phyloP scores from a whole-genome alignment of 495 filamentous ascomycete species.

The Hamigera avellanea region DNA sequence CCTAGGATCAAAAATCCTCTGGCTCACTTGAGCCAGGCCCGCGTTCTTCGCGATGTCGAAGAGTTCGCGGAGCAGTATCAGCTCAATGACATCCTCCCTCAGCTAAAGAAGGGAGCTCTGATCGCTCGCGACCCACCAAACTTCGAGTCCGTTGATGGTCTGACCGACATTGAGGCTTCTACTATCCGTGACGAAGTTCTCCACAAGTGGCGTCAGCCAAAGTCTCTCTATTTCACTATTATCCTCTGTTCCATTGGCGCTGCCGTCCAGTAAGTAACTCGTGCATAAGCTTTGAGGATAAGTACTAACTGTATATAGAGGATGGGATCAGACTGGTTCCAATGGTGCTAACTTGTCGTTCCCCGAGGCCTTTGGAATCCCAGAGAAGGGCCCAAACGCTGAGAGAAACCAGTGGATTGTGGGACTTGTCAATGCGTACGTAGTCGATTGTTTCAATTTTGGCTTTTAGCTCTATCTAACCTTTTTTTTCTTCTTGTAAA shows the following conservation, averaged over 20 bases:
- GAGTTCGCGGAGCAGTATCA: conserved; percentile 37
- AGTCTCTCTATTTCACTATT: conserved; percentile 56
- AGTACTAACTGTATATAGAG: conserved; percentile 16
- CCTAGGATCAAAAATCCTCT: conserved; percentile 52
- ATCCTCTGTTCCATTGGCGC: conserved; percentile 60
- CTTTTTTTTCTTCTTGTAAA: too few relatives aligned
- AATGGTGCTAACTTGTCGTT: conserved; percentile 61
- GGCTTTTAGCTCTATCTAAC: too few relatives aligned
- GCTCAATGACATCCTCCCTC: conserved; percentile 32
- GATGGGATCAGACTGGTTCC: conserved; percentile 65
- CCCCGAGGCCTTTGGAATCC: conserved; percentile 46
- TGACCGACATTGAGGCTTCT: conserved; percentile 41
- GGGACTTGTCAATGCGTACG: conserved; percentile 49
- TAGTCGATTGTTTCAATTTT: conserved; percentile 28
- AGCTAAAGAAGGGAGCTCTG: conserved; percentile 49
- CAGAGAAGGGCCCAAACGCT: conserved; percentile 18
- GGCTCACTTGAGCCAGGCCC: conserved; percentile 36
- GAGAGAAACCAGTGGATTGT: conserved; percentile 45
- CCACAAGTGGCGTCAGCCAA: conserved; percentile 55
- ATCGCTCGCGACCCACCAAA: conserved; percentile 48
- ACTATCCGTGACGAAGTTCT: conserved; percentile 45
- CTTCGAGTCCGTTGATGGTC: conserved; percentile 42
- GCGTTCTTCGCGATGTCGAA: conserved; percentile 45
- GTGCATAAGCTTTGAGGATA: background rate
- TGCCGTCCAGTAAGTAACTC: conserved; percentile 43